Evolutionary conservation across 352 stramenopile genomes (phyloP).

Genomic region (Paralagenidium karlingii): DNA sequence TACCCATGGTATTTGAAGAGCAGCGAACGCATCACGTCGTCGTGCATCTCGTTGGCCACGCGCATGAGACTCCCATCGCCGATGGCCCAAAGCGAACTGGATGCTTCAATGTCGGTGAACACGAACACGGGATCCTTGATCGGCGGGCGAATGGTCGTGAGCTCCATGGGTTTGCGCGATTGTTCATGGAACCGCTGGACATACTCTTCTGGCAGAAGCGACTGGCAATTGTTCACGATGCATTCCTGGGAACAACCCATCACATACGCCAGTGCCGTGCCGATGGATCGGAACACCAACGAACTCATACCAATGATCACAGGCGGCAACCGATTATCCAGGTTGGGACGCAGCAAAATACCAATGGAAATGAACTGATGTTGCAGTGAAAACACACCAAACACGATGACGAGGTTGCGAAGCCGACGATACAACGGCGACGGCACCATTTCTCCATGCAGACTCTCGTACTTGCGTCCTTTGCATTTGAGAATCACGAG

Average conservation of each 20-base stretch:
- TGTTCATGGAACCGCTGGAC: constrained; percentile 2
- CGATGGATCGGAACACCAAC: constrained; percentile 12
- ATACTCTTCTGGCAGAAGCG: constrained; percentile 8
- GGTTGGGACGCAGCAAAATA: too few species aligned
- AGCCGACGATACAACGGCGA: constrained; percentile 41
- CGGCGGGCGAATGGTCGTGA: constrained; percentile 11
- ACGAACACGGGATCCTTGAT: constrained; percentile 45
- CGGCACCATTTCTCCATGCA: constrained; percentile 22
- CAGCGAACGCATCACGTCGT: constrained; percentile 37
- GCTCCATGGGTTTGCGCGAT: constrained; percentile 17
- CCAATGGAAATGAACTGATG: constrained; percentile 25
- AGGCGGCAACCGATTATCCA: neutral
- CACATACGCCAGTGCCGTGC: constrained; percentile 9
- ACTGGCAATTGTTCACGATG: constrained; percentile 8
- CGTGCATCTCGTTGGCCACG: constrained; percentile 16
- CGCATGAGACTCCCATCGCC: neutral
- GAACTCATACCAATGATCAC: constrained; percentile 13
- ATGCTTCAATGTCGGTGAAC: constrained; percentile 73
- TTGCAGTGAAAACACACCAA: constrained; percentile 26
- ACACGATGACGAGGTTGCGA: constrained; percentile 14
- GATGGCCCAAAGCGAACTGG: constrained; percentile 44
- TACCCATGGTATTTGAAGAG: constrained; percentile 44
- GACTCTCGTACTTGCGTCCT: constrained; percentile 33
- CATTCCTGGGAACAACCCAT: constrained; percentile 19
- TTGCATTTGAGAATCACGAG: constrained; percentile 27